Conservation (phyloP, 805 yeast species). For the Brettanomyces nanus region DNA sequence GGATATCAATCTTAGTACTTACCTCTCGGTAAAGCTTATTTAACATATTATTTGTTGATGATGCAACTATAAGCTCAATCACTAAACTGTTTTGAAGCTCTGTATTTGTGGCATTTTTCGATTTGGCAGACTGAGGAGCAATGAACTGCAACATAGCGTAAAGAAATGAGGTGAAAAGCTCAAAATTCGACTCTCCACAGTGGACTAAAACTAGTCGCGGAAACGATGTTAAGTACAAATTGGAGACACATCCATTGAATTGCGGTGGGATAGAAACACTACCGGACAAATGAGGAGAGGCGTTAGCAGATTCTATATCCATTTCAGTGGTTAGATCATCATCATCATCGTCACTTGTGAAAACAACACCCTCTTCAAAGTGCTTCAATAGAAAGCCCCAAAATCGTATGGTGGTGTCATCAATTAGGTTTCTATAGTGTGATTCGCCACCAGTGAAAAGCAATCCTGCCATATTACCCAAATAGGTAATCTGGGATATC, state of each 20-base stretch:
- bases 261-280: neutral
- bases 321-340: neutral
- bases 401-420: neutral
- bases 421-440: neutral
- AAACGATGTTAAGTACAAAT: neutral
- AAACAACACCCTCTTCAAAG: neutral
- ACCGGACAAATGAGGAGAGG: neutral
- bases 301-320: neutral
- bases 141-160: constrained; percentile 15
- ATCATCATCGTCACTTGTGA: neutral
- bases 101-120: constrained; percentile 7
- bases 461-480: neutral
- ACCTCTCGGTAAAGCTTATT: constrained; percentile 10
- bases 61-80: constrained; percentile 19
- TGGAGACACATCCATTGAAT: neutral
- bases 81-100: constrained; percentile 14
- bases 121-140: constrained; percentile 7
- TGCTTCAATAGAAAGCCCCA: neutral
- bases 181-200: neutral
- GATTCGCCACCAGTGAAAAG: neutral
- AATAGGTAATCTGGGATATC: neutral
- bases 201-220: neutral
- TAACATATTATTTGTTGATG: constrained; percentile 14
- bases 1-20: neutral
- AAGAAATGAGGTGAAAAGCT: constrained; percentile 5